These are phyloP conservation scores for Heterobasidion occidentale DNA, from an alignment of 1,284 basidiomycete genomes.

Conservation along the genomic window DNA sequence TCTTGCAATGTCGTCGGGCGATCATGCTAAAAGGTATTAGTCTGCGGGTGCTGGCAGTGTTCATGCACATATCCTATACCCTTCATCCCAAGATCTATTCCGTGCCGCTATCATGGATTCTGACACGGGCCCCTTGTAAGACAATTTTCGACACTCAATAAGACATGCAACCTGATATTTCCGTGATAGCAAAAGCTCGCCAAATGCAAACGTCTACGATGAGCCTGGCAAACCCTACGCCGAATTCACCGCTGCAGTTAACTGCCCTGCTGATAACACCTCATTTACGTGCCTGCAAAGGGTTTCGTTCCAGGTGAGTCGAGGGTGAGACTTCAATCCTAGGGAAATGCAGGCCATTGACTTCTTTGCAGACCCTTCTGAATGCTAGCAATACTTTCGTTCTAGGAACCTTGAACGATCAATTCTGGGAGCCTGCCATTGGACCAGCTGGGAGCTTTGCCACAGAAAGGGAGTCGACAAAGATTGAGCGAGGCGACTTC, in stretches of 20 bases:
- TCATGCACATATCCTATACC: slow-evolving; percentile 41
- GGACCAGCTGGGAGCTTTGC: slow-evolving; percentile 42
- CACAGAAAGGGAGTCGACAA: slow-evolving; percentile 36
- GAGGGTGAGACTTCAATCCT: not conserved
- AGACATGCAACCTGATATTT: no score
- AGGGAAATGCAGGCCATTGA: slow-evolving; percentile 12
- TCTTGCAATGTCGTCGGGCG: not conserved
- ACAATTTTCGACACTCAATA: no score
- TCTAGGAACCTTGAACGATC: slow-evolving; percentile 35
- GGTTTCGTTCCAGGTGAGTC: not conserved
- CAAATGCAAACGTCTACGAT: slow-evolving; percentile 44
- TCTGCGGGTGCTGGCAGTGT: slow-evolving; percentile 51
- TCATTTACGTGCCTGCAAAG: slow-evolving; percentile 40
- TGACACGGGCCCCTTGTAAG: slow-evolving; percentile 48
- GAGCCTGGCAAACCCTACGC: slow-evolving; percentile 45
- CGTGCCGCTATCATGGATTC: slow-evolving; percentile 48
- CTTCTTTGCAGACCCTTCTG: slow-evolving; percentile 26
- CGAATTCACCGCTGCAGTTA: slow-evolving; percentile 32
- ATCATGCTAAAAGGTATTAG: slow-evolving; percentile 17
- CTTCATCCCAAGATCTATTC: slow-evolving; percentile 32
- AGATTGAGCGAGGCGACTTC: slow-evolving; percentile 41
- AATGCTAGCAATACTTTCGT: slow-evolving; percentile 42
- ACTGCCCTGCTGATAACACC: slow-evolving; percentile 32
- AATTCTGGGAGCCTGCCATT: slow-evolving; percentile 52
- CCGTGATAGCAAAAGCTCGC: slow-evolving; percentile 41